Conservation (phyloP, 1,284 basidiomycete genomes). For the Heterobasidion parviporum region DNA sequence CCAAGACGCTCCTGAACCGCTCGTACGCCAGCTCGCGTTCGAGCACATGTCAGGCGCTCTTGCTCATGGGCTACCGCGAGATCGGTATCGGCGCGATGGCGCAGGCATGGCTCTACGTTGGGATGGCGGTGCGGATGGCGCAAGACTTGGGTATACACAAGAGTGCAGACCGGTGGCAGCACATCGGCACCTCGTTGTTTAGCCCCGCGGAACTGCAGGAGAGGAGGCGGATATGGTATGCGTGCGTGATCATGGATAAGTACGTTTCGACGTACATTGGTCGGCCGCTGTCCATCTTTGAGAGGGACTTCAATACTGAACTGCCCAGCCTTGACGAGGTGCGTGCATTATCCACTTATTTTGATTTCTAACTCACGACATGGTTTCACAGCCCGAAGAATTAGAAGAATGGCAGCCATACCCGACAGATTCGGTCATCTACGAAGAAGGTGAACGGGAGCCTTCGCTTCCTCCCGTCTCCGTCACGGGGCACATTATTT, state of each 20-base stretch:
- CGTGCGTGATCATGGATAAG: conserved; percentile 73
- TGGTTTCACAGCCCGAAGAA: conserved; percentile 44
- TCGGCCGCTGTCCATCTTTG: conserved; percentile 70
- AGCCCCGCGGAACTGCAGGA: conserved; percentile 61
- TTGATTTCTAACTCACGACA: not conserved
- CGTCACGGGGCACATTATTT: conserved; percentile 47
- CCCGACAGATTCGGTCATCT: conserved; percentile 27
- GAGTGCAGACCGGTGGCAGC: conserved; percentile 65
- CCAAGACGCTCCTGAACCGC: conserved; percentile 61
- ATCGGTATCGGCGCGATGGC: conserved; percentile 85
- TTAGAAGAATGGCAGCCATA: conserved; percentile 46
- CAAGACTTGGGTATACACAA: conserved; percentile 84
- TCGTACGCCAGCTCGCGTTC: conserved; percentile 59
- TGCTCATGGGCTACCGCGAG: conserved; percentile 77
- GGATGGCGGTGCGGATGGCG: conserved; percentile 77
- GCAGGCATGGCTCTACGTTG: conserved; percentile 75
- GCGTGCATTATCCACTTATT: conserved; percentile 12
- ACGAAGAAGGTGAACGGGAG: conserved; percentile 18
- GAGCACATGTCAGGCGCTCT: conserved; percentile 67
- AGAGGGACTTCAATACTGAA: conserved; percentile 74
- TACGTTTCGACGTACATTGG: conserved; percentile 79
- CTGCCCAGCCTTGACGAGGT: conserved; percentile 62
- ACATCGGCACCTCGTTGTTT: conserved; percentile 56
- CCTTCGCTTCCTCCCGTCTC: conserved; percentile 19
- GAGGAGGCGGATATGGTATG: conserved; percentile 74